Conservation (phyloP, 441 rosid genomes). For the Gossypium aridum region DNA sequence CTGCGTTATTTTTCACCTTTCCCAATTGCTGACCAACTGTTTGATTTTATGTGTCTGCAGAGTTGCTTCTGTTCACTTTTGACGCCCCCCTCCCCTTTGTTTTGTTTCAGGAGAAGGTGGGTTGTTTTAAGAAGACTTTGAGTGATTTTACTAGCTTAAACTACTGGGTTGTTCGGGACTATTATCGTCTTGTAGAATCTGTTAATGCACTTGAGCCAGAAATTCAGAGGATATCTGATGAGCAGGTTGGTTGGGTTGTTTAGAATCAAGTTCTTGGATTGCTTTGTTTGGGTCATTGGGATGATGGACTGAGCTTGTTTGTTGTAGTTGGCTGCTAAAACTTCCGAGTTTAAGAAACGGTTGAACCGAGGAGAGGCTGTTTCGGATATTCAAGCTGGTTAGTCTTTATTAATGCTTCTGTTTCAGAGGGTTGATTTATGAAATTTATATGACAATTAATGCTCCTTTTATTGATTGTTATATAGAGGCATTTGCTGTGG, state of each 20-base stretch:
- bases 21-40: constrained; percentile 29
- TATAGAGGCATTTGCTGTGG: constrained; percentile 89
- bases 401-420: constrained; percentile 18
- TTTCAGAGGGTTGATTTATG: neutral
- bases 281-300: constrained; percentile 3
- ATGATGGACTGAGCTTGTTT: constrained; percentile 14
- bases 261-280: neutral
- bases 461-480: constrained; percentile 10
- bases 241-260: constrained; percentile 52
- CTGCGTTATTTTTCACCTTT: neutral
- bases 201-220: constrained; percentile 61
- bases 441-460: neutral
- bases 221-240: constrained; percentile 57
- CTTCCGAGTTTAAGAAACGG: constrained; percentile 65
- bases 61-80: neutral
- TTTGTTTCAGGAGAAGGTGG: constrained; percentile 41
- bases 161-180: constrained; percentile 87
- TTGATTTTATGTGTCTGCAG: constrained; percentile 39
- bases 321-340: constrained; percentile 67
- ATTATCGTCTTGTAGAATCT: constrained; percentile 63
- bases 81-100: neutral
- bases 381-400: constrained; percentile 89
- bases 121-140: constrained; percentile 37
- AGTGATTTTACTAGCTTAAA: constrained; percentile 60
- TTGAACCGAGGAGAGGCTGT: constrained; percentile 57